Conservation (phyloP, 257 asterid species). For the Ilex asprella region DNA sequence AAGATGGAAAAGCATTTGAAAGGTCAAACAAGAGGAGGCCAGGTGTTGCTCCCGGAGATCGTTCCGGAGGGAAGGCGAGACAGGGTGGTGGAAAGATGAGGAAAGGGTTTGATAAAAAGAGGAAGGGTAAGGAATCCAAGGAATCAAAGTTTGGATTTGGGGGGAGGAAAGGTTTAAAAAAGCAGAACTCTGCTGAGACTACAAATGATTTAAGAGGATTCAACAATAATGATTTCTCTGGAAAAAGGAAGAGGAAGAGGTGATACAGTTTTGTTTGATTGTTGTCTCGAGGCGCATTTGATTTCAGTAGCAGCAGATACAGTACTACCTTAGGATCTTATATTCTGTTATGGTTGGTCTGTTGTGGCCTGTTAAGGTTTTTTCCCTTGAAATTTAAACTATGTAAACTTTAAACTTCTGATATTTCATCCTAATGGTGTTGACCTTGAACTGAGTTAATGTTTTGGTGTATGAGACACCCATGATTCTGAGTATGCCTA, state of each 20-base stretch:
- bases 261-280: conserved; percentile 6
- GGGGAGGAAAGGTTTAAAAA: conserved; percentile 82
- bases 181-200: conserved; percentile 85
- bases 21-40: conserved; percentile 62
- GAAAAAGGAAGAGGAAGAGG: conserved; percentile 41
- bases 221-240: conserved; percentile 29
- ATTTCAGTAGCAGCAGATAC: too few relatives aligned
- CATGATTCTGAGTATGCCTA: too few relatives aligned
- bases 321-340: too few relatives aligned
- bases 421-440: too few relatives aligned
- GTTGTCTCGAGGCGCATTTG: too few relatives aligned
- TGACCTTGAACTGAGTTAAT: too few relatives aligned
- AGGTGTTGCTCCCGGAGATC: conserved; percentile 76
- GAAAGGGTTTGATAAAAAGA: conserved; percentile 42
- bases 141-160: conserved; percentile 80
- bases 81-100: conserved; percentile 36
- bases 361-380: too few relatives aligned
- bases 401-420: too few relatives aligned
- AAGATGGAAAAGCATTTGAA: conserved; percentile 58
- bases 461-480: too few relatives aligned
- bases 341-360: too few relatives aligned
- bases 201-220: conserved; percentile 51
- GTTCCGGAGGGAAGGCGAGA: conserved; percentile 67
- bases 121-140: conserved; percentile 43
- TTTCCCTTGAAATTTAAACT: too few relatives aligned